Conservation (phyloP, 768 basidiomycete genomes). For the Lactifluus subvellereus region DNA sequence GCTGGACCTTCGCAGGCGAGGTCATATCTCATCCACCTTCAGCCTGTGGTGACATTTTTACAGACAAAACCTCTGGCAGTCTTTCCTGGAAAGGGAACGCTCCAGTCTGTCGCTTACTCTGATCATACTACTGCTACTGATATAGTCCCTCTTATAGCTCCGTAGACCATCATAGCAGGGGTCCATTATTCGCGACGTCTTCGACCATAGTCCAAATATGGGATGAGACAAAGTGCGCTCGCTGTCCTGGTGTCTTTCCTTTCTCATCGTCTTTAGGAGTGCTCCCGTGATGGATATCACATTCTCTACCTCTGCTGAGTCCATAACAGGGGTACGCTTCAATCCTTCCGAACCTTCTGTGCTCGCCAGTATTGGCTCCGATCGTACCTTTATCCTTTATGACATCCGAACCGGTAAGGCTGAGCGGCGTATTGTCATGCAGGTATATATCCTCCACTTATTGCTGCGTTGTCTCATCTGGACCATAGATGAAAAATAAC, state of each 20-base stretch:
- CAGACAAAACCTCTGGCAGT: slow-evolving; percentile 57
- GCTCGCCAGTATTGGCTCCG: slow-evolving; percentile 91
- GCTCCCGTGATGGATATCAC: slow-evolving; percentile 82
- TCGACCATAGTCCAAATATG: slow-evolving; percentile 93
- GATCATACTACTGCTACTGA: neutral
- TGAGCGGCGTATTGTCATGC: slow-evolving; percentile 85
- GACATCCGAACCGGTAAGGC: slow-evolving; percentile 97
- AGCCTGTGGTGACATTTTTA: slow-evolving; percentile 5
- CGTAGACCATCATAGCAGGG: slow-evolving; percentile 89
- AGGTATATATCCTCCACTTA: slow-evolving; percentile 39
- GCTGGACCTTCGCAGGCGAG: slow-evolving; percentile 38
- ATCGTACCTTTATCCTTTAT: slow-evolving; percentile 93
- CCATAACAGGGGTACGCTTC: slow-evolving; percentile 82
- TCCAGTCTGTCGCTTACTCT: slow-evolving; percentile 62
- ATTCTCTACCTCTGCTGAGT: slow-evolving; percentile 84
- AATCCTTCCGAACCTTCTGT: slow-evolving; percentile 93
- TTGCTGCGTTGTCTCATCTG: slow-evolving; percentile 7
- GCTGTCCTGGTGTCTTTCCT: neutral
- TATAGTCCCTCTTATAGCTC: slow-evolving; percentile 43
- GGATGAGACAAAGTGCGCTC: slow-evolving; percentile 90
- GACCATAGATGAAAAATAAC: slow-evolving; percentile 73
- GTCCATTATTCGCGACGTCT: slow-evolving; percentile 89
- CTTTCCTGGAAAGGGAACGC: slow-evolving; percentile 80
- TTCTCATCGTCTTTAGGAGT: slow-evolving; percentile 43
- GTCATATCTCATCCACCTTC: neutral